Evolutionary conservation across 495 filamentous ascomycete genomes (phyloP).

Genomic region (Rostrohypoxylon terebratum): DNA sequence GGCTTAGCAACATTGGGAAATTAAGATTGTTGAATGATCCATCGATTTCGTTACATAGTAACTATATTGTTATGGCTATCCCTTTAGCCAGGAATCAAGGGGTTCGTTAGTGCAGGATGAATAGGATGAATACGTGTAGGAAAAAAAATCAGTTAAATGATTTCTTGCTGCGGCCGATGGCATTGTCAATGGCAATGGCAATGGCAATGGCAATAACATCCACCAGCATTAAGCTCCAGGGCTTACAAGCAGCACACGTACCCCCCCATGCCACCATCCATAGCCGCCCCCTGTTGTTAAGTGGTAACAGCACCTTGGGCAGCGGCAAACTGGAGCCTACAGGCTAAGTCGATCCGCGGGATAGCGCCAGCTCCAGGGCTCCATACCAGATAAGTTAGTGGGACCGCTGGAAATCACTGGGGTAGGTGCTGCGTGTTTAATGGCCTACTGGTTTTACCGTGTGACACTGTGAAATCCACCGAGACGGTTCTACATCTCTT

Average conservation of each 20-base stretch:
- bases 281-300: slow-evolving; percentile 39
- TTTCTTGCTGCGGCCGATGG: slow-evolving; percentile 16
- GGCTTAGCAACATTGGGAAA: slow-evolving; percentile 31
- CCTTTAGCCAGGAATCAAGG: background rate
- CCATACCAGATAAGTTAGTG: slow-evolving; percentile 7
- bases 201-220: background rate
- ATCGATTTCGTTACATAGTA: slow-evolving; percentile 8
- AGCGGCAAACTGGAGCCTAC: slow-evolving; percentile 20
- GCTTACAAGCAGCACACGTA: slow-evolving; percentile 7
- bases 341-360: slow-evolving; percentile 17
- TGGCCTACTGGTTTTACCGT: slow-evolving; percentile 22
- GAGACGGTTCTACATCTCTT: slow-evolving; percentile 28
- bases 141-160: slow-evolving; percentile 25
- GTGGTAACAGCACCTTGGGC: slow-evolving; percentile 26
- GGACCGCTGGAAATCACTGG: background rate
- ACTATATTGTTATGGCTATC: background rate
- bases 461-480: slow-evolving; percentile 37
- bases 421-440: background rate
- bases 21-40: slow-evolving; percentile 16
- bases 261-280: slow-evolving; percentile 14
- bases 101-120: background rate
- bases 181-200: background rate
- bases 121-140: slow-evolving; percentile 10
- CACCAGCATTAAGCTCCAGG: background rate
- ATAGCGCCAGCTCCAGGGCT: slow-evolving; percentile 19